These are phyloP conservation scores for Solanum etuberosum DNA, from an alignment of 257 asterid species.

Conservation along the genomic window DNA sequence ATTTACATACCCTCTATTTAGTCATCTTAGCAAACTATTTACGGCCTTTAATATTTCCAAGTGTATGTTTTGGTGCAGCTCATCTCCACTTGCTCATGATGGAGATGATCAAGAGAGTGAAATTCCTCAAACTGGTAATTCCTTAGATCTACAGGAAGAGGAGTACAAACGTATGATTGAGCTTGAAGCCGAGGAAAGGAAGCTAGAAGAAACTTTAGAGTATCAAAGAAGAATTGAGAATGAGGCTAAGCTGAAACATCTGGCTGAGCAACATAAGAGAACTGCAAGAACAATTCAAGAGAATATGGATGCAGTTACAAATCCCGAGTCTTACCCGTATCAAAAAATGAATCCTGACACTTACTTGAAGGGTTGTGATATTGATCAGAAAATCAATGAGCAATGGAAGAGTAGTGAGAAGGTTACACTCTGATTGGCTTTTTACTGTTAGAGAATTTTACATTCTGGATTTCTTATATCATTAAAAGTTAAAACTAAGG, in stretches of 20 bases:
- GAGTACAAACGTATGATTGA: constrained; percentile 65
- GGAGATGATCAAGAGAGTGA: constrained; percentile 36
- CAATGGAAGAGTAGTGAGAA: constrained; percentile 19
- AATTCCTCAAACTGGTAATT: constrained; percentile 32
- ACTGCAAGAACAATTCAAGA: constrained; percentile 19
- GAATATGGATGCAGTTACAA: constrained; percentile 20
- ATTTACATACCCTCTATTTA: background rate
- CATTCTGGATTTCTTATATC: background rate
- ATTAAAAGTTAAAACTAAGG: background rate
- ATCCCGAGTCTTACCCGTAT: constrained; percentile 10
- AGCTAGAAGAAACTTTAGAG: constrained; percentile 95
- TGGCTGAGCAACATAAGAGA: constrained; percentile 61
- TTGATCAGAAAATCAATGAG: constrained; percentile 28
- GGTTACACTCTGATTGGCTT: constrained; percentile 16
- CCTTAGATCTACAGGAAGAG: constrained; percentile 43
- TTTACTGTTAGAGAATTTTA: background rate
- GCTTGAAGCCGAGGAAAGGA: constrained; percentile 95
- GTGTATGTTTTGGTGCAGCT: constrained; percentile 41
- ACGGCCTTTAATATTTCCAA: background rate
- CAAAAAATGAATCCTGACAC: constrained; percentile 14
- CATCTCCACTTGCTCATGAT: constrained; percentile 33
- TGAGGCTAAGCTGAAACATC: constrained; percentile 89
- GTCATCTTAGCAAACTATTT: background rate
- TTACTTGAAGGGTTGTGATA: constrained; percentile 9
- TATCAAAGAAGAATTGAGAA: constrained; percentile 90